Evolutionary conservation across 306 rosid species (phyloP), one percentile per base, ranked within the genome.

Genomic region (Comarum palustre): DNA sequence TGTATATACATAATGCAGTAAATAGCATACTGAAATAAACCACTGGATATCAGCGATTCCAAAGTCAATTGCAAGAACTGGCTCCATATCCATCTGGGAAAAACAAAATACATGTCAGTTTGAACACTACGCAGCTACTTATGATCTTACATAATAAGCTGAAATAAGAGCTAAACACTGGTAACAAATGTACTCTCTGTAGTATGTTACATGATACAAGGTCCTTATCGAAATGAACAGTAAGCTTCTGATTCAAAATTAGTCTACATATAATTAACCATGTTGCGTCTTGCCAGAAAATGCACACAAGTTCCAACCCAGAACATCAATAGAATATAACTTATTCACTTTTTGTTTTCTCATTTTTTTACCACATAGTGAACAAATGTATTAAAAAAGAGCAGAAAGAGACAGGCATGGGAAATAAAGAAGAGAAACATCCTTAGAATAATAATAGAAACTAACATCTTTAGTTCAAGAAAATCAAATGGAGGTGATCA

Each of bases 41-140:
- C 22, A 57, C 54, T 8, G 97, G 98, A 94, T 94, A 94, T 94
- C 96, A 81, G 81, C 91, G 77, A 89, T 91, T 77, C 90, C 81
- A 82, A 89, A 94, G 84, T 89, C 96, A 82, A 91, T 83, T 22
- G 90, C 95, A 32, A 94, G 97, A 78, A 89, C 97, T 39, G 87
- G 89, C 81, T 91, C 97, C 68, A 71, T 72, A 77, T 89, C 94
- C 84, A 84, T 85, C 98, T 91, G 90, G 86, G 81, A 32, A 62
- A 22, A 81, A 47, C 13, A 85, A 75, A 38, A 12, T 13, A 75
- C 19, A 73, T 4, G 27, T 77, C 76, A 77, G 58, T 66, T 77
- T 71, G 42, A 77, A 55, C 34, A 48, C 69, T 34, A 63, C 17
- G 12, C 24, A 38, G n/a, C 17, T 3, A 17, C 43, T 73, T 43